phyloP scores from a whole-genome alignment of 768 basidiomycete species.

The Leccinum ochraceum region DNA sequence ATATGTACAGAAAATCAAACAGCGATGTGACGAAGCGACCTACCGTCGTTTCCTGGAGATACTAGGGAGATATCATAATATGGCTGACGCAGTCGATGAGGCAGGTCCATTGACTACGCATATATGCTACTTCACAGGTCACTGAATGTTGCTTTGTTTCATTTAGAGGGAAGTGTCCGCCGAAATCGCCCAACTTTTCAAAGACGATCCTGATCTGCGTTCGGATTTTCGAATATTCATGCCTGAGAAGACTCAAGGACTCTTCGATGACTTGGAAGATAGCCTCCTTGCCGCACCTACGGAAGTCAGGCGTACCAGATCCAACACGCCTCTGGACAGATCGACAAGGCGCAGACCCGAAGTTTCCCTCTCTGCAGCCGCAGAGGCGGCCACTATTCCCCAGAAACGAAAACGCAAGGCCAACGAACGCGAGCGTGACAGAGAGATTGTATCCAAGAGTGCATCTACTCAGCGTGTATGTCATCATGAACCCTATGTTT shows the following conservation, averaged over 20 bases:
- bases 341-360: constrained; percentile 49
- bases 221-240: constrained; percentile 77
- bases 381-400: constrained; percentile 44
- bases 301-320: constrained; percentile 36
- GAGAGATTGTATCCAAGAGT: constrained; percentile 31
- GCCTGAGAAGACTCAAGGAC: constrained; percentile 56
- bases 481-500: neutral
- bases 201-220: constrained; percentile 72
- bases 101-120: constrained; percentile 34
- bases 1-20: constrained; percentile 97
- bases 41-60: constrained; percentile 81
- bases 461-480: constrained; percentile 29
- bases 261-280: constrained; percentile 46
- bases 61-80: constrained; percentile 61
- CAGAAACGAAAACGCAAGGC: constrained; percentile 72
- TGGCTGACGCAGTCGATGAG: constrained; percentile 63
- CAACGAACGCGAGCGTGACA: constrained; percentile 43
- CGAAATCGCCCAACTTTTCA: constrained; percentile 69
- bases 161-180: constrained; percentile 62
- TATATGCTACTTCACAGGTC: neutral
- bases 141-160: neutral
- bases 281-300: constrained; percentile 29
- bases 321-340: constrained; percentile 35
- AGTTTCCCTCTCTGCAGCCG: constrained; percentile 41
- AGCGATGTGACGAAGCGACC: constrained; percentile 87